A percentile compares a stretch with the other conserved stretches of the same genome.
Conservation (phyloP, 805 yeast genomes). For the Ogataea kodamae region DNA sequence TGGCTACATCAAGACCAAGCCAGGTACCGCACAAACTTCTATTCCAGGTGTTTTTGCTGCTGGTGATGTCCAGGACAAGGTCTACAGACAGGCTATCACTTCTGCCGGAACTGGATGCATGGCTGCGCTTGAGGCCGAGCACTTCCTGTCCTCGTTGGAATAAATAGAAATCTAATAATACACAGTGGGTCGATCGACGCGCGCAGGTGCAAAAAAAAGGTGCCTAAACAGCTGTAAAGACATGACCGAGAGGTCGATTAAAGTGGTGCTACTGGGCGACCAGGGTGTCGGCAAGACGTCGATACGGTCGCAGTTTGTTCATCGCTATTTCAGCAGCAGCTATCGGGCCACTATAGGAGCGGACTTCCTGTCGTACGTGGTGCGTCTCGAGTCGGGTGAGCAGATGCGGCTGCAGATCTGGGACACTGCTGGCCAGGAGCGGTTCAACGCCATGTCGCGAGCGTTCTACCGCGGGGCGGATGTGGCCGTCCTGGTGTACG, state of each 20-base stretch:
- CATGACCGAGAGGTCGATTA: slow-evolving; percentile 28
- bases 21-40: slow-evolving; percentile 85
- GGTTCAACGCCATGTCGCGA: slow-evolving; percentile 64
- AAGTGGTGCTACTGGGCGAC: slow-evolving; percentile 56
- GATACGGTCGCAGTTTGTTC: slow-evolving; percentile 50
- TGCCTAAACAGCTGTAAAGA: not conserved
- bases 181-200: slow-evolving; percentile 8
- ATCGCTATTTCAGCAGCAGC: slow-evolving; percentile 51
- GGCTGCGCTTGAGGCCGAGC: slow-evolving; percentile 97
- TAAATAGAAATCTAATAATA: slow-evolving; percentile 5
- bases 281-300: slow-evolving; percentile 61
- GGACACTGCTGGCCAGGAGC: slow-evolving; percentile 96
- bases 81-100: slow-evolving; percentile 97
- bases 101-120: slow-evolving; percentile 99
- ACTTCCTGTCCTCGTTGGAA: slow-evolving; percentile 59
- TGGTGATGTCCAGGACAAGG: slow-evolving; percentile 97
- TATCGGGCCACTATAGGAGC: slow-evolving; percentile 60
- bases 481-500: slow-evolving; percentile 51
- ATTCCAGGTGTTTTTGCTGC: slow-evolving; percentile 95
- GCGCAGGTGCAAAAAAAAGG: slow-evolving; percentile 1
- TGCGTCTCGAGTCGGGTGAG: slow-evolving; percentile 18
- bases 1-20: slow-evolving; percentile 85
- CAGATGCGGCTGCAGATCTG: slow-evolving; percentile 56
- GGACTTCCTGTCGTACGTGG: slow-evolving; percentile 48
- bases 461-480: slow-evolving; percentile 60